Evolutionary conservation across 1,284 basidiomycete species (phyloP), one percentile per base, ranked within the genome.

Genomic region (Trametes sp.): DNA sequence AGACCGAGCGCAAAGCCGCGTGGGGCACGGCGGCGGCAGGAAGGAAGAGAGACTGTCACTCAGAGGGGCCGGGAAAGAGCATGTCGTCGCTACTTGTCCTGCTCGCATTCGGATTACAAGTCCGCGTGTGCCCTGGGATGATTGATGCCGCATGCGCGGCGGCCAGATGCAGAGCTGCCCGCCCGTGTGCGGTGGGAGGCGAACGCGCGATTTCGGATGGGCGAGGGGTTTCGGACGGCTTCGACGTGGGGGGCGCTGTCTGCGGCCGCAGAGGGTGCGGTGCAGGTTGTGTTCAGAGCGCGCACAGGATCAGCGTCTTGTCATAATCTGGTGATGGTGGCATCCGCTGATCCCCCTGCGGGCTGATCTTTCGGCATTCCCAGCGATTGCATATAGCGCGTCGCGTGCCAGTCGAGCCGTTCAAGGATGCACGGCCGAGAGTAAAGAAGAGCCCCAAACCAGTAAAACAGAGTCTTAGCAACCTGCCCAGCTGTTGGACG

Each of bases 171-270:
- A 16, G 48, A 8, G 11, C n/a, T n/a, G n/a, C n/a, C n/a, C n/a
- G n/a, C n/a, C n/a, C n/a, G n/a, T n/a, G n/a, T n/a, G n/a, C n/a
- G n/a, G n/a, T n/a, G n/a, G n/a, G n/a, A n/a, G n/a, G n/a, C n/a
- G n/a, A n/a, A n/a, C n/a, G n/a, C n/a, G n/a, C n/a, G n/a, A n/a
- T n/a, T n/a, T n/a, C n/a, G 13, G 28, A n/a, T 19, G 48, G 48
- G 19, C 5, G 29, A 49, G 14, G 48, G 45, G 24, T 6, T 11
- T n/a, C 6, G 24, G 28, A 10, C 28, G 48, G 5, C 28, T 31
- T 49, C 48, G 48, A n/a, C 48, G 48, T 49, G 28, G 48, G 48
- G 48, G 19, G 48, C 48, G 48, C 48, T 31, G 48, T n/a, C 24
- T 13, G 45, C 38, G 28, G 45, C 45, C 45, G 45, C 28, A 26